Evolutionary conservation across 352 stramenopile genomes (phyloP).

Genomic region (Pythium sukuiense): DNA sequence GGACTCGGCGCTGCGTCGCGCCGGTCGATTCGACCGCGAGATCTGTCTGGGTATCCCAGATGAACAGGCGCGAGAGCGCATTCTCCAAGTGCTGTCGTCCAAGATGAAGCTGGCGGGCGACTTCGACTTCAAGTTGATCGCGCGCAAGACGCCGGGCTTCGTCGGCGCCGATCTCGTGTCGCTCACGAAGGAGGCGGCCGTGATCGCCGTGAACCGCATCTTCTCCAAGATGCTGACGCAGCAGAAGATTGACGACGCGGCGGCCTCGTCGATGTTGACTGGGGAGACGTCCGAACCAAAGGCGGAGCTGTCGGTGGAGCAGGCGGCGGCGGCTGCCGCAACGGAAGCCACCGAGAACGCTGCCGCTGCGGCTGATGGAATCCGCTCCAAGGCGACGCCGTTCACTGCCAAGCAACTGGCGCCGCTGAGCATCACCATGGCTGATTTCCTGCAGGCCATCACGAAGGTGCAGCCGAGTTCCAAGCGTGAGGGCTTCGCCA

Average conservation of each 20-base stretch:
- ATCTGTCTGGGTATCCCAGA: slow-evolving; percentile 98
- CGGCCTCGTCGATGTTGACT: slow-evolving; percentile 10
- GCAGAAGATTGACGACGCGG: slow-evolving; percentile 13
- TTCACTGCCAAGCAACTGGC: slow-evolving; percentile 91
- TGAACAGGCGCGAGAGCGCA: slow-evolving; percentile 92
- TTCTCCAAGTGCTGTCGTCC: slow-evolving; percentile 92
- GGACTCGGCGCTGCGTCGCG: slow-evolving; percentile 94
- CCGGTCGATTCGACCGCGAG: slow-evolving; percentile 98
- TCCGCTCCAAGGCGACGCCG: slow-evolving; percentile 66
- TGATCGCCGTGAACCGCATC: slow-evolving; percentile 98
- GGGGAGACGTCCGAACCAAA: slow-evolving; percentile 16
- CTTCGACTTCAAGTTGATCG: slow-evolving; percentile 95
- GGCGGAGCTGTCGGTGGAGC: not conserved
- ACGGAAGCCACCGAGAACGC: slow-evolving; percentile 6
- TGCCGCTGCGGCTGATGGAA: slow-evolving; percentile 52
- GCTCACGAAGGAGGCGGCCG: slow-evolving; percentile 97
- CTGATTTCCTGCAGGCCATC: slow-evolving; percentile 95
- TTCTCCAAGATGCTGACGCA: slow-evolving; percentile 83
- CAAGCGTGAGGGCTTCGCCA: slow-evolving; percentile 98
- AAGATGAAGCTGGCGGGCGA: slow-evolving; percentile 94
- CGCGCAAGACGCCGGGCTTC: slow-evolving; percentile 94
- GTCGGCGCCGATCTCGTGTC: slow-evolving; percentile 97
- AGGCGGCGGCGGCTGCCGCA: not conserved
- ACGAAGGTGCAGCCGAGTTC: slow-evolving; percentile 97
- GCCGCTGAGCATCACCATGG: slow-evolving; percentile 94